phyloP scores from a whole-genome alignment of 345 rosid genomes.

The Capsella bursapastoris region DNA sequence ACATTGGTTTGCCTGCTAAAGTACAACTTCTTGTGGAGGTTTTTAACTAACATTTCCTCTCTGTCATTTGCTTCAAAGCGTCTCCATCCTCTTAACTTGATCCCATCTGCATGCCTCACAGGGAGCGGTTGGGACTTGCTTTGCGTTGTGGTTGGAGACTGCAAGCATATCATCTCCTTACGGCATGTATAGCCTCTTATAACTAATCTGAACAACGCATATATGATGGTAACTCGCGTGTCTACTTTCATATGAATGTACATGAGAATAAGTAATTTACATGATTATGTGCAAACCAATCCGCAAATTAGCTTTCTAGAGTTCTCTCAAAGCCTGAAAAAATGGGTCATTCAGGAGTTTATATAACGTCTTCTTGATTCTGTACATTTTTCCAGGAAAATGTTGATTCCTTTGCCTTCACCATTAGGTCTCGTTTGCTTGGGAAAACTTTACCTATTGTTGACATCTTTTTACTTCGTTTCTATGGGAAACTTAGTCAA shows the following conservation, averaged over 20 bases:
- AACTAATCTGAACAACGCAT: constrained; percentile 76
- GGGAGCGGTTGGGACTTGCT: constrained; percentile 72
- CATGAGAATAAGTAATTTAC: constrained; percentile 21
- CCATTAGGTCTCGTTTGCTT: constrained; percentile 79
- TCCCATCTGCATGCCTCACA: constrained; percentile 41
- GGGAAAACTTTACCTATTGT: constrained; percentile 67
- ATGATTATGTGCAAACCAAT: not conserved
- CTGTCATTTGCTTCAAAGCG: not conserved
- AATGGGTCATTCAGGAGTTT: not conserved
- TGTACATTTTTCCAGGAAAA: constrained; percentile 59
- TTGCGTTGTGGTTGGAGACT: constrained; percentile 80
- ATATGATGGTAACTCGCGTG: constrained; percentile 80
- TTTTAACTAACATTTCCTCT: not conserved
- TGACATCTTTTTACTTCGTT: constrained; percentile 82
- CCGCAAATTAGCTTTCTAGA: not conserved
- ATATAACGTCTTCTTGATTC: constrained; percentile 27
- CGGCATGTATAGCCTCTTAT: constrained; percentile 98
- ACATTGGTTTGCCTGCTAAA: constrained; percentile 58
- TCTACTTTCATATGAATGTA: constrained; percentile 54
- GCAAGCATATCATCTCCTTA: constrained; percentile 76
- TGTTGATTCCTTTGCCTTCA: constrained; percentile 82
- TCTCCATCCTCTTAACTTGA: constrained; percentile 36
- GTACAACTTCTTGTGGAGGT: constrained; percentile 77
- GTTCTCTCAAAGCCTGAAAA: not conserved
- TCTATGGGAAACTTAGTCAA: constrained; percentile 81